Base-by-base conservation (phyloP, 2,329 filamentous ascomycete genomes). In the Zymoseptoria passerinii region DNA sequence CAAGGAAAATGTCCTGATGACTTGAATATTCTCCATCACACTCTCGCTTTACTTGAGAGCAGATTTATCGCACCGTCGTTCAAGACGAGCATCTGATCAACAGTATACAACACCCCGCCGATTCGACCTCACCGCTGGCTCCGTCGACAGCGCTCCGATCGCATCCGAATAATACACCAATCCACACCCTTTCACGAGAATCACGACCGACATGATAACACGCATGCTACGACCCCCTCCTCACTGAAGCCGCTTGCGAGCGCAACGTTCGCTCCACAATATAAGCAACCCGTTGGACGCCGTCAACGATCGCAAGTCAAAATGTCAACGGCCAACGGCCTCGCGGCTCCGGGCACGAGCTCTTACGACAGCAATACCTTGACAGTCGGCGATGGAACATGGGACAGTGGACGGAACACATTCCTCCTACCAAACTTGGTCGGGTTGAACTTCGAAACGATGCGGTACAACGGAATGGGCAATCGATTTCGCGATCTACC, bases 381-480 rank as follows among this genome's bases (percentile, higher is more conserved):
- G 80, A 80, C 78, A 57, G 88, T 92, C 16, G 89, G 89, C 62
- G 89, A 92, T 71, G 89, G 89, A 20, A 92, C 89, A 35, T 94
- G 89, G 89, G 87, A 92, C 68, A 86, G 87, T 58, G 79, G 81
- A 59, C 86, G 86, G 70, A 90, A 92, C 69, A 85, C 82, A 18
- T 94, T 92, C 71, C 76, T 94, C 56, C 76, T 94, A 54, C 89
- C 89, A 40, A 91, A 91, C 68, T 76, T 94, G 51, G 78, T 86
- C 67, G 88, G 88, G 8, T 74, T 90, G 63, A 89, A 91, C 70
- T 89, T 90, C 71, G 87, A 86, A 53, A 92, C 89, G 5, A 92
- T 89, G 85, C 84, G 81, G 71, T 91, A 90, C 75, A 94, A 94
- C 81, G 89, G 89, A 72, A 92, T 92, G 89, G 88, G 84, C 59